Base-by-base conservation (phyloP, 495 filamentous ascomycete species). In the Cercophora newfieldiana region DNA sequence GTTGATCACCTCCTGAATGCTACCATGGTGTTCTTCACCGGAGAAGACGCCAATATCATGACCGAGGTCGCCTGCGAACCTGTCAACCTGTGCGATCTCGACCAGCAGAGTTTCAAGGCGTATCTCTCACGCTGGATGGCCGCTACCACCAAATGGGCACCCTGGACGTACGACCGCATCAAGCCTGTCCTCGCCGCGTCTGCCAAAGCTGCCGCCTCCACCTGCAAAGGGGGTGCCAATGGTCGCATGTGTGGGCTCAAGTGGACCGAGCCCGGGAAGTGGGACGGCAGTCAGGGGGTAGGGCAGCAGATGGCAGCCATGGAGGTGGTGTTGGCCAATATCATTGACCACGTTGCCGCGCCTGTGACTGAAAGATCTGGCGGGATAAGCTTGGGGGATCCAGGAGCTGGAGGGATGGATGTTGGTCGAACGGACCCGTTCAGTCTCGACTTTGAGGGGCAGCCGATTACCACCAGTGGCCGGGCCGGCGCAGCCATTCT, bases 71-170 rank as follows among this genome's bases (percentile, higher is more conserved):
- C 88, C 19, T 96, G 92, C 77, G 92, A 94, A 71, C 75, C 84
- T 0, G 76, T 79, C 37, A 72, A 80, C 57, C 79, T 80, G 4
- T 93, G 91, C 76, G 83, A 93, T 70, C 72, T 85, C 61, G 91
- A 94, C 76, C 89, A 92, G 71, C 86, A 88, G 58, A 86, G 87
- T 25, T 95, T 96, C 84, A 94, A 94, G 72, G 90, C 90, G 4
- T 90, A 92, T 68, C 80, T 93, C 7, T 80, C 89, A 7, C 85
- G 88, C 6, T 94, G 91, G 90, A 85, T 97, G 78, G 87, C 89
- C 1, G 82, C 86, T 7, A 86, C 88, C 5, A 87, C 87, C 0
- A 87, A 92, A 64, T 83, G 93, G 79, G 87, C 85, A 6, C 89
- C 89, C 4, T 89, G 84, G 70, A 91, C 88, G 1, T 80, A 76